Evolutionary conservation across 2,329 filamentous ascomycete species (phyloP).

Genomic region (Hypoxylon sp.): DNA sequence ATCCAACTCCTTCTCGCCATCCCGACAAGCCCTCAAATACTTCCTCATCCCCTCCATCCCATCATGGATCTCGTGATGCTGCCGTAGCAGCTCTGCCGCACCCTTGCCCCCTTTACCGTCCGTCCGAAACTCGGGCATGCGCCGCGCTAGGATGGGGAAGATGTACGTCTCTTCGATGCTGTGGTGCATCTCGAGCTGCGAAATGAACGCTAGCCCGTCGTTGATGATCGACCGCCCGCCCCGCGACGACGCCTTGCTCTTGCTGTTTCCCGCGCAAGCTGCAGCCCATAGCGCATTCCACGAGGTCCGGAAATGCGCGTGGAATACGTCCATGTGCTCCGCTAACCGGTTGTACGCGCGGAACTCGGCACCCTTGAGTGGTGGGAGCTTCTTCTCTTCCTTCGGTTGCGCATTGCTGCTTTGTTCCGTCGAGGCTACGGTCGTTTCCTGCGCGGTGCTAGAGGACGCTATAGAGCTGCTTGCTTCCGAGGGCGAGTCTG

Average conservation of each 20-base stretch:
- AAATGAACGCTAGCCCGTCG: slow-evolving; percentile 77
- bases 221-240: slow-evolving; percentile 74
- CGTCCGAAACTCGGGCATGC: slow-evolving; percentile 81
- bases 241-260: slow-evolving; percentile 54
- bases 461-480: slow-evolving; percentile 7
- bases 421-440: slow-evolving; percentile 6
- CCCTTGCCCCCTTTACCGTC: slow-evolving; percentile 52
- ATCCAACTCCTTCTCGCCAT: slow-evolving; percentile 73
- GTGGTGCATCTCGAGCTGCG: slow-evolving; percentile 82
- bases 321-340: slow-evolving; percentile 83
- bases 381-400: slow-evolving; percentile 64
- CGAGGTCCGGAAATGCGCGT: slow-evolving; percentile 80
- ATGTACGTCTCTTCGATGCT: slow-evolving; percentile 85
- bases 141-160: slow-evolving; percentile 81
- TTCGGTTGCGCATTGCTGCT: slow-evolving; percentile 25
- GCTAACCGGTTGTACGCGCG: slow-evolving; percentile 79
- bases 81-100: slow-evolving; percentile 75
- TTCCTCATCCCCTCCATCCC: slow-evolving; percentile 77
- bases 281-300: slow-evolving; percentile 81
- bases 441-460: slow-evolving; percentile 6
- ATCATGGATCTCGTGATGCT: slow-evolving; percentile 84
- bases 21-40: slow-evolving; percentile 74
- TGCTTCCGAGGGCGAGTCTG: slow-evolving; percentile 10
- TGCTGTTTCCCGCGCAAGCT: slow-evolving; percentile 58
- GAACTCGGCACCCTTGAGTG: slow-evolving; percentile 77